Percentiles rank a stretch among this genome's conserved stretches.
These are phyloP conservation scores for Danielozyma ontarioensis DNA, from an alignment of 805 yeast genomes.

Conservation along the genomic window DNA sequence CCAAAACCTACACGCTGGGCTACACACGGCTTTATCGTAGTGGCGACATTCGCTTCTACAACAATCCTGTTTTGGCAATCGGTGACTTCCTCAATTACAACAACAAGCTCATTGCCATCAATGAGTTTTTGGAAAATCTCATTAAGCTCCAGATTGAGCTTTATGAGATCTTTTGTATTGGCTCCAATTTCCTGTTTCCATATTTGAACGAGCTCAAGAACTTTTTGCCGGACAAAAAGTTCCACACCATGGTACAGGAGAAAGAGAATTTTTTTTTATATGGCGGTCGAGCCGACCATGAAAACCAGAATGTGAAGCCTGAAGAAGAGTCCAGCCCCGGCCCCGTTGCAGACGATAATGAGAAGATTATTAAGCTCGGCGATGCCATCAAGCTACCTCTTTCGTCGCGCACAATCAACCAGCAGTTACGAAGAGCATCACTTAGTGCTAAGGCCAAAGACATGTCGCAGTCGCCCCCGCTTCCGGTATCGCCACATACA, in stretches of 20 bases:
- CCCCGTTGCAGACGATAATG: slow-evolving; percentile 9
- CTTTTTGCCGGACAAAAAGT: slow-evolving; percentile 16
- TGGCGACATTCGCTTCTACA: slow-evolving; percentile 10
- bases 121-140: slow-evolving; percentile 19
- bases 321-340: slow-evolving; percentile 4
- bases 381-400: slow-evolving; percentile 15
- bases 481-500: neutral
- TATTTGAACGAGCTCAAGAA: slow-evolving; percentile 11
- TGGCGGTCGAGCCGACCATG: slow-evolving; percentile 5
- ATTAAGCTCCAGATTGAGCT: slow-evolving; percentile 12
- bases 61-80: slow-evolving; percentile 24
- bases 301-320: slow-evolving; percentile 4
- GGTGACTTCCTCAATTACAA: slow-evolving; percentile 22
- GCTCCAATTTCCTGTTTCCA: slow-evolving; percentile 11
- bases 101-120: slow-evolving; percentile 15
- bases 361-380: slow-evolving; percentile 27
- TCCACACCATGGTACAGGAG: slow-evolving; percentile 26
- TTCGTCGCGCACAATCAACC: slow-evolving; percentile 12
- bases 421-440: slow-evolving; percentile 8
- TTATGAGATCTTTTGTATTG: slow-evolving; percentile 7
- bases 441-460: neutral
- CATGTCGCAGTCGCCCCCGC: neutral
- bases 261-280: slow-evolving; percentile 26
- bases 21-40: slow-evolving; percentile 1
- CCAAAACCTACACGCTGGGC: slow-evolving; percentile 3